Evolutionary conservation across 148 eudicot genomes (phyloP).

Genomic region (Cornus kousa): DNA sequence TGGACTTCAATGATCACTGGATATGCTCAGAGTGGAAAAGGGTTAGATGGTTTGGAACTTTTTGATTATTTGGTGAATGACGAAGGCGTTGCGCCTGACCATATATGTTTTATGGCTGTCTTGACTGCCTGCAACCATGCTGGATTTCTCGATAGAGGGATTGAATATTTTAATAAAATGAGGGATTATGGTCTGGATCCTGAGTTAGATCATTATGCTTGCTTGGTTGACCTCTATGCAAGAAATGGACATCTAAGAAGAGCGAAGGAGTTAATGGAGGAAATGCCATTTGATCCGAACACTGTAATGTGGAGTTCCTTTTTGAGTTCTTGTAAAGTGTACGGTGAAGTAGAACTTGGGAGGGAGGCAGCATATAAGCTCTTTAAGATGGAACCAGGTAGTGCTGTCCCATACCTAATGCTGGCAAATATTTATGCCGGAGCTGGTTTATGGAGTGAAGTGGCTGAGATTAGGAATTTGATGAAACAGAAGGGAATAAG

Average conservation of each 20-base stretch:
- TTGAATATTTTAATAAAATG: conserved; percentile 37
- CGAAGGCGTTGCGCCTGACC: conserved; percentile 26
- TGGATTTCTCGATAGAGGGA: conserved; percentile 38
- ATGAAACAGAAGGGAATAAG: conserved; percentile 28
- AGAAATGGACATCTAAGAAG: conserved; percentile 35
- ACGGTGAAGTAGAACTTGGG: conserved; percentile 40
- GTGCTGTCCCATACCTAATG: conserved; percentile 29
- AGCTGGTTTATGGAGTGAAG: conserved; percentile 44
- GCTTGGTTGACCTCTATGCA: conserved; percentile 44
- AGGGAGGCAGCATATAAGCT: conserved; percentile 28
- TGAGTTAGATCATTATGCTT: conserved; percentile 44
- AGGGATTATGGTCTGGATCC: conserved; percentile 33
- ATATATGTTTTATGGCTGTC: conserved; percentile 39
- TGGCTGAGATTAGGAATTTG: conserved; percentile 21
- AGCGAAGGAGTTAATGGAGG: conserved; percentile 34
- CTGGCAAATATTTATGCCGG: conserved; percentile 32
- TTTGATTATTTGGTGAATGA: conserved; percentile 29
- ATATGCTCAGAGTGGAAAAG: conserved; percentile 44
- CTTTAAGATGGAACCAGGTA: conserved; percentile 28
- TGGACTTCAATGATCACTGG: conserved; percentile 47
- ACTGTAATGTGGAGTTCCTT: conserved; percentile 40
- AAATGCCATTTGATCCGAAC: conserved; percentile 45
- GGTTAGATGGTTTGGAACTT: conserved; percentile 32
- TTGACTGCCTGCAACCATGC: conserved; percentile 40
- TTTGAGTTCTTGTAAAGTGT: conserved; percentile 41